Conservation (phyloP, 805 yeast genomes). For the Myxozyma melibiosi region DNA sequence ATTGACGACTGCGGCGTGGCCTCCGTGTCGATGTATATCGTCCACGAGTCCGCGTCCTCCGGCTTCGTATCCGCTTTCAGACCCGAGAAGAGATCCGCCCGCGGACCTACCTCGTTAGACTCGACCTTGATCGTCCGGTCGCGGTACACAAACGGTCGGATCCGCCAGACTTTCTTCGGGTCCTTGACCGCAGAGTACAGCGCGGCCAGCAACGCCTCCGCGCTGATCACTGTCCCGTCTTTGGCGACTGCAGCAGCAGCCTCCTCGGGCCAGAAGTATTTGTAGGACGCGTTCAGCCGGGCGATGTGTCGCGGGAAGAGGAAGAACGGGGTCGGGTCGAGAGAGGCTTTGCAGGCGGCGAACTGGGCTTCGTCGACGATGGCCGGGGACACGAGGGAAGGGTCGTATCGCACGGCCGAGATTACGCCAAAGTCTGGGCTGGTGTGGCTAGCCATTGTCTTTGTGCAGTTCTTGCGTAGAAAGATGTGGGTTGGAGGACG, state of each 20-base stretch:
- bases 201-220: constrained; percentile 11
- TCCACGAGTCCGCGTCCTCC: constrained; percentile 49
- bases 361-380: constrained; percentile 9
- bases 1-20: constrained; percentile 65
- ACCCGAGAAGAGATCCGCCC: constrained; percentile 27
- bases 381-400: constrained; percentile 18
- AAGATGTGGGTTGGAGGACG: neutral
- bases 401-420: constrained; percentile 28
- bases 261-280: constrained; percentile 26
- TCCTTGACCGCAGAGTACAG: constrained; percentile 25
- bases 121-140: constrained; percentile 23
- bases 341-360: constrained; percentile 16
- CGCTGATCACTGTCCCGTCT: neutral
- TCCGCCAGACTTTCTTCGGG: constrained; percentile 14
- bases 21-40: constrained; percentile 60
- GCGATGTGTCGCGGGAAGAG: constrained; percentile 30
- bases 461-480: neutral
- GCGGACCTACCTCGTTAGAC: constrained; percentile 1
- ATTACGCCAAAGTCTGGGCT: constrained; percentile 19
- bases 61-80: constrained; percentile 19
- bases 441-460: neutral
- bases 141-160: constrained; percentile 17
- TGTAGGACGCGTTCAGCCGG: constrained; percentile 23
- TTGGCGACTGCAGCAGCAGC: neutral
- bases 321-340: constrained; percentile 23